Percentiles rank a stretch among this genome's conserved stretches.
Conservation (phyloP, 768 basidiomycete genomes). For the Leccinum broughii region DNA sequence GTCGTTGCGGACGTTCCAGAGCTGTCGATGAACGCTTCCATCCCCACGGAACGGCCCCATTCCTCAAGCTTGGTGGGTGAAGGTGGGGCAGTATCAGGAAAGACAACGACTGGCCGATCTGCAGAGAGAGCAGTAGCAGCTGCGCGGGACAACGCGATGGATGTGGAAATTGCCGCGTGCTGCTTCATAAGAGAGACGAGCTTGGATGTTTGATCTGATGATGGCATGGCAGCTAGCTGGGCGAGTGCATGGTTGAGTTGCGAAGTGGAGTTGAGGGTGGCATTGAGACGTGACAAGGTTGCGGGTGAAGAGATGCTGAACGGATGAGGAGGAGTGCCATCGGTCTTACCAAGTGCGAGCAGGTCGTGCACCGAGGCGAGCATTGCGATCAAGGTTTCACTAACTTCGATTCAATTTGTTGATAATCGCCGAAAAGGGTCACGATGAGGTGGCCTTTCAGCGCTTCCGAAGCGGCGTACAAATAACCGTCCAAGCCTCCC, state of each 20-base stretch:
- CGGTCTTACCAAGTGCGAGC: constrained; percentile 19
- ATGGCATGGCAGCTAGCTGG: constrained; percentile 43
- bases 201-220: constrained; percentile 61
- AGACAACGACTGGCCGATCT: constrained; percentile 20
- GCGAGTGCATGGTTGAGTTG: constrained; percentile 55
- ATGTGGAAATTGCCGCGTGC: constrained; percentile 45
- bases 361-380: not conserved
- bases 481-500: not conserved
- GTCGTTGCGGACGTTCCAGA: constrained; percentile 47
- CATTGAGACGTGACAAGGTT: constrained; percentile 41
- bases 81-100: constrained; percentile 32
- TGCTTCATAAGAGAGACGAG: constrained; percentile 69
- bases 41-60: constrained; percentile 65
- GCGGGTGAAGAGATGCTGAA: constrained; percentile 24
- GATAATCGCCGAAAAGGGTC: not conserved
- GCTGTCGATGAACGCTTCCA: constrained; percentile 74
- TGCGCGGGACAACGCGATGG: constrained; percentile 28
- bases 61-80: constrained; percentile 46
- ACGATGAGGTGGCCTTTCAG: not conserved
- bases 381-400: not conserved
- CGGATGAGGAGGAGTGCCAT: constrained; percentile 25
- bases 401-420: not conserved
- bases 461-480: not conserved
- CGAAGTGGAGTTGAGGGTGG: constrained; percentile 51
- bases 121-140: constrained; percentile 23